These are phyloP conservation scores for Solanum hybrid DNA, from an alignment of 305 asterid genomes.

Conservation along the genomic window DNA sequence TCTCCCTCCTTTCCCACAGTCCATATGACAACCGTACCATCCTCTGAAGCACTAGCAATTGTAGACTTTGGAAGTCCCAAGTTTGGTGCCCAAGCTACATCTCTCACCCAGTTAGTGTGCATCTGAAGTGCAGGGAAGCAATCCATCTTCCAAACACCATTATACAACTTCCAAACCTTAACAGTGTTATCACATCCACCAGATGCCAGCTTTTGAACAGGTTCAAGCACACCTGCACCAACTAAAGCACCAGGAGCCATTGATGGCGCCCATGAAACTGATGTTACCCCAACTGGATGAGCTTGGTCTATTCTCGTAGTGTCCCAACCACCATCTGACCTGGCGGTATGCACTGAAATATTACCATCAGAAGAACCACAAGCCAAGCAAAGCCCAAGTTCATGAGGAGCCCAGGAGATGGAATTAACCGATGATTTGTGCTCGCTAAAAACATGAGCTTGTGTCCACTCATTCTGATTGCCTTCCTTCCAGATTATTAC, in stretches of 20 bases:
- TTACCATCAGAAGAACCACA: constrained; percentile 87
- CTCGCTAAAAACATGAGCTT: constrained; percentile 55
- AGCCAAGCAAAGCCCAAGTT: constrained; percentile 82
- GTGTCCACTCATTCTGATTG: constrained; percentile 64
- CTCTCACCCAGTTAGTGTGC: constrained; percentile 87
- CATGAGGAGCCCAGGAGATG: constrained; percentile 91
- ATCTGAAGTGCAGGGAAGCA: constrained; percentile 78
- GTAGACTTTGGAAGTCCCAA: constrained; percentile 92
- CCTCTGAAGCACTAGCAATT: constrained; percentile 90
- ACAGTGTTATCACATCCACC: constrained; percentile 93
- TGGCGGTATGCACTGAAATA: constrained; percentile 59
- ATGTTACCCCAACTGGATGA: constrained; percentile 89
- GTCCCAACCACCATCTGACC: constrained; percentile 73
- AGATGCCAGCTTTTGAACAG: constrained; percentile 80
- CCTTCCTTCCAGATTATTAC: constrained; percentile 94
- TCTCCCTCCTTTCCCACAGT: constrained; percentile 75
- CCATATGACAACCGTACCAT: constrained; percentile 87
- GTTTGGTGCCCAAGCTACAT: constrained; percentile 95
- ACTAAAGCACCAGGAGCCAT: constrained; percentile 75
- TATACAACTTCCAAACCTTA: constrained; percentile 74
- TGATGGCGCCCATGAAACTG: constrained; percentile 91
- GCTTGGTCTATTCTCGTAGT: constrained; percentile 76
- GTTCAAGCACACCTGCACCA: constrained; percentile 53
- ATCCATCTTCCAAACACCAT: constrained; percentile 81
- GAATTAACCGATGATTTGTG: constrained; percentile 86